Conservation (phyloP, 805 yeast species). For the Lachancea sp. region DNA sequence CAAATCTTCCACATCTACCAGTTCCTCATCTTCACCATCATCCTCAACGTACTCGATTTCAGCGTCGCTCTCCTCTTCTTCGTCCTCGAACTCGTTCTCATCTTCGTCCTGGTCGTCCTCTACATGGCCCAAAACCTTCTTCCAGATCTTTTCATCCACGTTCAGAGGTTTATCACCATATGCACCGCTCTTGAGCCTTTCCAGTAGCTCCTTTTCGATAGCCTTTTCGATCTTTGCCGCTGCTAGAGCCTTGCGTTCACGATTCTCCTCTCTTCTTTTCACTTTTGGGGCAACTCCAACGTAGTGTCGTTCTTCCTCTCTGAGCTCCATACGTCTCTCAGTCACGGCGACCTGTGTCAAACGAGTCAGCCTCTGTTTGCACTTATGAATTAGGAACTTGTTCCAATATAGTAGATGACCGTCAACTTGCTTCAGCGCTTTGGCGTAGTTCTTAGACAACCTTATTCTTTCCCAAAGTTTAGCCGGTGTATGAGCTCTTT, state of each 20-base stretch:
- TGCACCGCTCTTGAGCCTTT: conserved; percentile 93
- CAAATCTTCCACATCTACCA: conserved; percentile 88
- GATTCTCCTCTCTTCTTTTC: conserved; percentile 84
- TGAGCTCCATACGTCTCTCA: conserved; percentile 85
- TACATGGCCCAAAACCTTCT: conserved; percentile 79
- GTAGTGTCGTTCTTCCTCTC: conserved; percentile 86
- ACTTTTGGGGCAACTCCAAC: conserved; percentile 93
- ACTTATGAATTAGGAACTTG: conserved; percentile 80
- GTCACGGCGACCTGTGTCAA: conserved; percentile 93
- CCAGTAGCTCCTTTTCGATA: conserved; percentile 90
- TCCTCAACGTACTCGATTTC: conserved; percentile 87
- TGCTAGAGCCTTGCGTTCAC: conserved; percentile 93
- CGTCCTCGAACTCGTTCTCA: conserved; percentile 44
- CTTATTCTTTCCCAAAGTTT: conserved; percentile 93
- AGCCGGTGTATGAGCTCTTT: conserved; percentile 92
- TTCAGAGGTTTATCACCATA: conserved; percentile 97
- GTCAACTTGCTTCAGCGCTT: conserved; percentile 85
- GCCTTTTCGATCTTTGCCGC: conserved; percentile 97
- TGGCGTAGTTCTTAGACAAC: conserved; percentile 80
- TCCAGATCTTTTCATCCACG: conserved; percentile 95
- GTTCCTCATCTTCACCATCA: conserved; percentile 81
- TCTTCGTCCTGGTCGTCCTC: conserved; percentile 58
- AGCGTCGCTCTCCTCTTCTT: conserved; percentile 51
- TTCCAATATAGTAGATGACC: conserved; percentile 89
- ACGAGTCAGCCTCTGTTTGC: conserved; percentile 93